Evolutionary conservation across 2,329 filamentous ascomycete genomes (phyloP).

Genomic region (Akanthomyces lecanii): DNA sequence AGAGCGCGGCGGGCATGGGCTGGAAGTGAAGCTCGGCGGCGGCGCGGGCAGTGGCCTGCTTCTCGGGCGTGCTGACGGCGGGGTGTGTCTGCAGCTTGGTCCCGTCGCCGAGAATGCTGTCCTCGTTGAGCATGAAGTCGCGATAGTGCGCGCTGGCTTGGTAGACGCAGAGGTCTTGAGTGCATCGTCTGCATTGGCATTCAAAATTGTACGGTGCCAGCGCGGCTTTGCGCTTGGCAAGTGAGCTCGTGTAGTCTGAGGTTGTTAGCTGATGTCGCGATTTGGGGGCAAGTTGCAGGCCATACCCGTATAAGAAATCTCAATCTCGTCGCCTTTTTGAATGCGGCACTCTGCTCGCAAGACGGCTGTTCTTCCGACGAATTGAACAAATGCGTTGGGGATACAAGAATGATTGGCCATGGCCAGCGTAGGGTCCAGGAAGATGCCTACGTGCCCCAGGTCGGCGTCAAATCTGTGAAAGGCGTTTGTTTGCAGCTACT

Average conservation of each 20-base stretch:
- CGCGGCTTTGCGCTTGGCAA: constrained; percentile 37
- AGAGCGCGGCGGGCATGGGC: constrained; percentile 23
- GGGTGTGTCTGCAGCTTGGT: constrained; percentile 27
- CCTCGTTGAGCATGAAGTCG: constrained; percentile 38
- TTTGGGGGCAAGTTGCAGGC: not conserved
- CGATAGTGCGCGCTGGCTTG: constrained; percentile 43
- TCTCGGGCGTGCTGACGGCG: constrained; percentile 22
- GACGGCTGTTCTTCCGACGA: constrained; percentile 47
- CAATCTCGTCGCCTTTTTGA: constrained; percentile 50
- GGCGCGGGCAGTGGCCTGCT: constrained; percentile 25
- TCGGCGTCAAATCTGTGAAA: constrained; percentile 55
- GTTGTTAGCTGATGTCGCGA: not conserved
- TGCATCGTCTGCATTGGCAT: constrained; percentile 49
- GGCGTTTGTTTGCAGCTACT: constrained; percentile 57
- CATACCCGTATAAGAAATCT: constrained; percentile 59
- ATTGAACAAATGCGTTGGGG: constrained; percentile 56
- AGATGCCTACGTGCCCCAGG: constrained; percentile 49
- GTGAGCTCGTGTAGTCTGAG: constrained; percentile 46
- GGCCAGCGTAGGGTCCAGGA: constrained; percentile 51
- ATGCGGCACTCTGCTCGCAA: constrained; percentile 49
- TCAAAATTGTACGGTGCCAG: constrained; percentile 49
- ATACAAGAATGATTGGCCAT: constrained; percentile 61
- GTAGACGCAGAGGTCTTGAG: constrained; percentile 49
- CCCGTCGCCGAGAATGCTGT: constrained; percentile 36
- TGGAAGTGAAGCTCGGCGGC: constrained; percentile 26